A percentile compares a stretch with the other conserved stretches of the same genome.
Conservation (phyloP, 1,284 basidiomycete species). For the Phylloboletellus chloephorus region DNA sequence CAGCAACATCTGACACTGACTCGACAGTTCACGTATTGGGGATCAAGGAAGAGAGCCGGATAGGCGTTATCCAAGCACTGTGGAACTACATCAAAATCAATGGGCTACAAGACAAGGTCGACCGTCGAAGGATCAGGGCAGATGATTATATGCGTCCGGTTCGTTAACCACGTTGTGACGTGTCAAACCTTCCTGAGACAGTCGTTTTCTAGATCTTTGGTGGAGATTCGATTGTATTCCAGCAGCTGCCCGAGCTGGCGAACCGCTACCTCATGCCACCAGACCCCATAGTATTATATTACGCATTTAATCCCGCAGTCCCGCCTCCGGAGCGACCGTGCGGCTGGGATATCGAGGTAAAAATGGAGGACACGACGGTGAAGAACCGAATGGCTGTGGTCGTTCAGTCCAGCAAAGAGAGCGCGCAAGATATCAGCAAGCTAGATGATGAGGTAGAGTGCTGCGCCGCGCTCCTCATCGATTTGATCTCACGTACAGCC, state of each 20-base stretch:
- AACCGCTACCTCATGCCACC: conserved; percentile 76
- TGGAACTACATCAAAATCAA: conserved; percentile 93
- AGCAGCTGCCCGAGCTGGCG: conserved; percentile 81
- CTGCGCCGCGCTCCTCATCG: conserved; percentile 3
- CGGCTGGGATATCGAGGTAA: conserved; percentile 87
- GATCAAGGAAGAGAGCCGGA: conserved; percentile 81
- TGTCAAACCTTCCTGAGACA: neutral
- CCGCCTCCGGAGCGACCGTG: conserved; percentile 58
- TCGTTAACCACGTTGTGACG: conserved; percentile 22
- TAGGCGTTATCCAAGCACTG: conserved; percentile 77
- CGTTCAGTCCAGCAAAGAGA: conserved; percentile 66
- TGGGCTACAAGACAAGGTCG: conserved; percentile 86
- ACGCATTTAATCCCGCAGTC: conserved; percentile 57
- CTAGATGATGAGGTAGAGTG: conserved; percentile 79
- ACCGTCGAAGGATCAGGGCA: conserved; percentile 72
- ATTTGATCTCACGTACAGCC: conserved; percentile 14
- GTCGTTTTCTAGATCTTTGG: conserved; percentile 53
- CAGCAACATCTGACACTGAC: conserved; percentile 9
- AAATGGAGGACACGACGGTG: conserved; percentile 75
- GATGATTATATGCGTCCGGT: conserved; percentile 70
- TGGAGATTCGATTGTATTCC: conserved; percentile 64
- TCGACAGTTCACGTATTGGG: conserved; percentile 60
- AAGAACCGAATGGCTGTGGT: conserved; percentile 79
- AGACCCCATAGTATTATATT: conserved; percentile 83
- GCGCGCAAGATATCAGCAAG: conserved; percentile 61